A percentile compares a stretch with the other conserved stretches of the same genome.
Evolutionary conservation across 2,329 filamentous ascomycete species (phyloP).

Genomic region (Tolypocladium sp.): DNA sequence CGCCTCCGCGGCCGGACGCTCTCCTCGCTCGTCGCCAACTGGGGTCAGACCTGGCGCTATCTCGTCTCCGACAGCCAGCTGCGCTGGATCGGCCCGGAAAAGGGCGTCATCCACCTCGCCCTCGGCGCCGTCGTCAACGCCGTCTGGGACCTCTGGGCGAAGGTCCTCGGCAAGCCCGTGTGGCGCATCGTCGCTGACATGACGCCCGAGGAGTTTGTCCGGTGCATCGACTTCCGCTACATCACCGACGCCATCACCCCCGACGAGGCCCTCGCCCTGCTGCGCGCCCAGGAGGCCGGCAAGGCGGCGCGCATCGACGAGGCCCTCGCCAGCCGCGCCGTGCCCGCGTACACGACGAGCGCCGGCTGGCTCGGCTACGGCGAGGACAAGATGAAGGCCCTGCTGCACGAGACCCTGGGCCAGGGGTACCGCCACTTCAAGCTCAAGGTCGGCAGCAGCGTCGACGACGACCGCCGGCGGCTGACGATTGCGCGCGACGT

Average conservation of each 20-base stretch:
- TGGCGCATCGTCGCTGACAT: constrained; percentile 88
- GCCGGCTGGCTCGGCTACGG: constrained; percentile 89
- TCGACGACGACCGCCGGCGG: constrained; percentile 63
- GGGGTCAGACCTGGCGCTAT: constrained; percentile 84
- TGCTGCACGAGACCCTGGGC: constrained; percentile 64
- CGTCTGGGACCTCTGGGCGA: constrained; percentile 93
- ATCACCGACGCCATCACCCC: constrained; percentile 90
- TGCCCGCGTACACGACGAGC: constrained; percentile 84
- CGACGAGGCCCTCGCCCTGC: constrained; percentile 66
- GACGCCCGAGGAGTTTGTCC: constrained; percentile 77
- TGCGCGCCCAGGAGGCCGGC: constrained; percentile 54
- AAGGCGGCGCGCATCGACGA: constrained; percentile 67
- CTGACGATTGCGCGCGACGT: constrained; percentile 68
- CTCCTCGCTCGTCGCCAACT: constrained; percentile 67
- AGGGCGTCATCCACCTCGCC: constrained; percentile 88
- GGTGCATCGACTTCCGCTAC: constrained; percentile 89
- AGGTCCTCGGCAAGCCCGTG: constrained; percentile 75
- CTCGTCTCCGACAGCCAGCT: constrained; percentile 87
- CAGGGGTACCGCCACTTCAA: constrained; percentile 84
- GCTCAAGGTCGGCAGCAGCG: constrained; percentile 71
- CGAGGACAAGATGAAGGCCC: constrained; percentile 72
- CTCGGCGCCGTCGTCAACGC: constrained; percentile 85
- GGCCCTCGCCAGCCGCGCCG: constrained; percentile 63
- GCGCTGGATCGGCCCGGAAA: constrained; percentile 90
- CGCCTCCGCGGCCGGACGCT: constrained; percentile 69